A percentile compares a stretch with the other conserved stretches of the same genome.
Evolutionary conservation across 1,139 yeast genomes (phyloP).

Genomic region (Wickerhamomyces sp.): DNA sequence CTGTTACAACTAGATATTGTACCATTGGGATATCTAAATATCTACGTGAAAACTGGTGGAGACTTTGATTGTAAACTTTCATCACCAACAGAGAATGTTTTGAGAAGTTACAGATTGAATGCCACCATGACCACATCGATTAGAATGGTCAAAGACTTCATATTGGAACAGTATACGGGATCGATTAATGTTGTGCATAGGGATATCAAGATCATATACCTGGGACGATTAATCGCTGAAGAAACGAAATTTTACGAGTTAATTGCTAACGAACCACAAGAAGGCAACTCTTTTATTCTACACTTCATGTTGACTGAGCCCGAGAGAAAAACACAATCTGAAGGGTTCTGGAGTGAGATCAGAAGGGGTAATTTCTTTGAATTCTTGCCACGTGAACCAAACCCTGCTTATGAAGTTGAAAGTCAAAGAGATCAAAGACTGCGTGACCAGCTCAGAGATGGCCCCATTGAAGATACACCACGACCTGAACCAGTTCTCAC

Average conservation of each 20-base stretch:
- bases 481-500: slow-evolving; percentile 2
- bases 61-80: slow-evolving; percentile 18
- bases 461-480: slow-evolving; percentile 1
- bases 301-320: slow-evolving; percentile 21
- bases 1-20: slow-evolving; percentile 19
- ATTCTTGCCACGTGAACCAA: slow-evolving; percentile 24
- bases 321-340: slow-evolving; percentile 5
- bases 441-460: slow-evolving; percentile 16
- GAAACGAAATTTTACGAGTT: slow-evolving; percentile 15
- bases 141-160: slow-evolving; percentile 18
- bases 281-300: slow-evolving; percentile 7
- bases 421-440: slow-evolving; percentile 20
- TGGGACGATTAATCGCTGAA: slow-evolving; percentile 19
- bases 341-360: slow-evolving; percentile 24
- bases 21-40: slow-evolving; percentile 20
- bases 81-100: slow-evolving; percentile 12
- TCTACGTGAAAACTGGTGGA: slow-evolving; percentile 12
- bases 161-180: slow-evolving; percentile 20
- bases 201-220: slow-evolving; percentile 22
- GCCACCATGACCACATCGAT: slow-evolving; percentile 16
- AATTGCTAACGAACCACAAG: slow-evolving; percentile 4
- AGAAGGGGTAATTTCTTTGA: slow-evolving; percentile 23
- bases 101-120: slow-evolving; percentile 11
- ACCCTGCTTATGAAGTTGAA: slow-evolving; percentile 21
- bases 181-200: slow-evolving; percentile 6